Conservation (phyloP, 2,329 filamentous ascomycete species). For the Hymenoscyphus infarciens region DNA sequence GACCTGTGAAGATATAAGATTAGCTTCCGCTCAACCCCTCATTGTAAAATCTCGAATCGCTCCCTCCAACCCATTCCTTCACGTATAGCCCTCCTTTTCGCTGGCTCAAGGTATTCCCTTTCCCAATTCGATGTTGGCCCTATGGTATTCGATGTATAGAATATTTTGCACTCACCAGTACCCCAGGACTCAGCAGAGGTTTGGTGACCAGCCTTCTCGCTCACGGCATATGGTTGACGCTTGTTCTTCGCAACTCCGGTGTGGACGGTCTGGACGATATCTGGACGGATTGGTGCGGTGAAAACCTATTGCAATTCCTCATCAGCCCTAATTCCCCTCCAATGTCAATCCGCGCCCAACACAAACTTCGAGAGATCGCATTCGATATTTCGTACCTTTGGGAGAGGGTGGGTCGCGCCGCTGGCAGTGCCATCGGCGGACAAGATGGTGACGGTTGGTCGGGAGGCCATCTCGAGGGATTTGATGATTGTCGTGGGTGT, state of each 20-base stretch:
- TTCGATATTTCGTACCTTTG: slow-evolving; percentile 49
- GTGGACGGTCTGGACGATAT: slow-evolving; percentile 96
- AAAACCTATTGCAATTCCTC: slow-evolving; percentile 60
- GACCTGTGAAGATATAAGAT: slow-evolving; percentile 55
- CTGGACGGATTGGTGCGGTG: slow-evolving; percentile 92
- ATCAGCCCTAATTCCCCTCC: slow-evolving; percentile 25
- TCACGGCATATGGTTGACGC: slow-evolving; percentile 98
- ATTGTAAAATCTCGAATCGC: slow-evolving; percentile 3
- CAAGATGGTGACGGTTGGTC: slow-evolving; percentile 97
- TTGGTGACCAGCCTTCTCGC: slow-evolving; percentile 99
- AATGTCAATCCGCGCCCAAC: slow-evolving; percentile 6
- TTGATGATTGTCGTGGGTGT: slow-evolving; percentile 30
- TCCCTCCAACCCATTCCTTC: neutral
- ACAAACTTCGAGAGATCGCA: slow-evolving; percentile 1
- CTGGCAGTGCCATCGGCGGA: slow-evolving; percentile 91
- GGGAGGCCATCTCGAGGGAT: slow-evolving; percentile 69
- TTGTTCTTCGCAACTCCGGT: slow-evolving; percentile 99
- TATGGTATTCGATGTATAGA: slow-evolving; percentile 24
- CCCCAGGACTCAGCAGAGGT: slow-evolving; percentile 99
- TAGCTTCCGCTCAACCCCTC: slow-evolving; percentile 22
- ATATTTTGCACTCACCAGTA: slow-evolving; percentile 71
- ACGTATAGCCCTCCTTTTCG: neutral
- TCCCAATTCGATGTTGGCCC: slow-evolving; percentile 7
- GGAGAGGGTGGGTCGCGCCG: slow-evolving; percentile 85
- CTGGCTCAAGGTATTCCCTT: neutral